Percentiles rank a stretch among this genome's conserved stretches.
Evolutionary conservation across 2,329 filamentous ascomycete genomes (phyloP).

Genomic region (Claviceps sp.): DNA sequence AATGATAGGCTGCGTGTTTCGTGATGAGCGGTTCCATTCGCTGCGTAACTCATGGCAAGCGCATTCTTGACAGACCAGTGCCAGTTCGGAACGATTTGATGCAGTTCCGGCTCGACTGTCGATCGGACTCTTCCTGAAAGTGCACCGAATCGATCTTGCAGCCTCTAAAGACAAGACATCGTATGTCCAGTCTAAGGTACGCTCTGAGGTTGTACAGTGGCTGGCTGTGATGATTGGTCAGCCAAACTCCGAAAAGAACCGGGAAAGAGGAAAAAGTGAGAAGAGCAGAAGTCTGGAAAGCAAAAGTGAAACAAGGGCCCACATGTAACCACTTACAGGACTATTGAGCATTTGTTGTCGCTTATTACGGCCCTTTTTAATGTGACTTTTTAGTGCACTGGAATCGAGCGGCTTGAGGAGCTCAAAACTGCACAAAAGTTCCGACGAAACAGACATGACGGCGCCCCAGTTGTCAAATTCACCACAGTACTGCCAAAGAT

Average conservation of each 20-base stretch:
- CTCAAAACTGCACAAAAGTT: slow-evolving; percentile 93
- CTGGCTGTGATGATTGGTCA: slow-evolving; percentile 26
- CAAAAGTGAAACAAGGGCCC: neutral
- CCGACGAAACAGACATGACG: slow-evolving; percentile 92
- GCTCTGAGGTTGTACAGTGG: slow-evolving; percentile 42
- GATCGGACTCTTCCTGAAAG: neutral
- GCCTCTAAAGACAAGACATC: neutral
- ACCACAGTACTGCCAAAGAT: slow-evolving; percentile 63
- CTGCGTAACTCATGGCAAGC: neutral
- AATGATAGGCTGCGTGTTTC: neutral
- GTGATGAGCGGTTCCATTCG: neutral
- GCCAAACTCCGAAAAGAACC: neutral
- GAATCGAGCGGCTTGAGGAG: slow-evolving; percentile 92
- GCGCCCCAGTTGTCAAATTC: slow-evolving; percentile 99
- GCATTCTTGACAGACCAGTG: neutral
- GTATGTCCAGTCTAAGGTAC: neutral
- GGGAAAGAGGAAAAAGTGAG: neutral
- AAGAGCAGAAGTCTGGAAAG: neutral
- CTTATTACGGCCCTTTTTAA: slow-evolving; percentile 95
- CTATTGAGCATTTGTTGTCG: slow-evolving; percentile 91
- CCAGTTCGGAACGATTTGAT: neutral
- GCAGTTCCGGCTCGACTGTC: neutral
- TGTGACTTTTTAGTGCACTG: slow-evolving; percentile 91
- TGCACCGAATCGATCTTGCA: neutral
- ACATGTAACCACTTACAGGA: slow-evolving; percentile 53